phyloP scores from a whole-genome alignment of 2,329 filamentous ascomycete genomes.

The Cercospora zeina region DNA sequence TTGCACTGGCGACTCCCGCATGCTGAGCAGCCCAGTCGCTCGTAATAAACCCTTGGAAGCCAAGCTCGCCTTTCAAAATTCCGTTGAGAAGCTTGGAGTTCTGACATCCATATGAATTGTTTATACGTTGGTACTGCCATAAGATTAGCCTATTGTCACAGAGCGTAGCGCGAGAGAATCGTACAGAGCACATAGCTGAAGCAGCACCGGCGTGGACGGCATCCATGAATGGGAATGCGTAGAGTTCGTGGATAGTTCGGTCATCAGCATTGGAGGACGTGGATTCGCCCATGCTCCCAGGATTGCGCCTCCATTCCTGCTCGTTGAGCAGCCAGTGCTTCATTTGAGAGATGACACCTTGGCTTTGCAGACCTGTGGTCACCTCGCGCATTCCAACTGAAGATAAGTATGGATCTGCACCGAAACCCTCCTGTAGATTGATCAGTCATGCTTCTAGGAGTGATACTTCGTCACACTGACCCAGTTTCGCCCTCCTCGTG shows the following conservation, averaged over 20 bases:
- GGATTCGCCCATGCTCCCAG: constrained; percentile 26
- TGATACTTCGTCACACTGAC: constrained; percentile 40
- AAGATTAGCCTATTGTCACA: not conserved
- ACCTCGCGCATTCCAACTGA: constrained; percentile 52
- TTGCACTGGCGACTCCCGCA: constrained; percentile 58
- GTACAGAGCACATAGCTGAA: constrained; percentile 54
- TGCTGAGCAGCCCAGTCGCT: constrained; percentile 65
- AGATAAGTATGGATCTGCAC: constrained; percentile 64
- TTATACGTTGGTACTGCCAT: constrained; percentile 57
- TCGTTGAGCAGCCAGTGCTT: constrained; percentile 57
- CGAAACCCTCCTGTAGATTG: constrained; percentile 53
- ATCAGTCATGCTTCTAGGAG: not conserved
- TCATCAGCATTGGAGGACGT: constrained; percentile 63
- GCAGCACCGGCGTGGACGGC: constrained; percentile 54
- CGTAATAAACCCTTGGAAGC: constrained; percentile 69
- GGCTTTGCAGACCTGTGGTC: constrained; percentile 55
- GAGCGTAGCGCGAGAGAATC: not conserved
- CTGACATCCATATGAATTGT: constrained; percentile 61
- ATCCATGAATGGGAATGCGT: constrained; percentile 51
- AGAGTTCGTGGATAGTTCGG: constrained; percentile 53
- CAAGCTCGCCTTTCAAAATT: constrained; percentile 69
- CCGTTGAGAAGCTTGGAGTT: constrained; percentile 68
- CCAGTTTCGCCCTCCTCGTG: constrained; percentile 41
- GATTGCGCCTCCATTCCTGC: constrained; percentile 58
- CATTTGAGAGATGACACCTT: constrained; percentile 42